A percentile compares a stretch with the other conserved stretches of the same genome.
phyloP scores from a whole-genome alignment of 139 green algal genomes.

The Ettlia oleoabundans region DNA sequence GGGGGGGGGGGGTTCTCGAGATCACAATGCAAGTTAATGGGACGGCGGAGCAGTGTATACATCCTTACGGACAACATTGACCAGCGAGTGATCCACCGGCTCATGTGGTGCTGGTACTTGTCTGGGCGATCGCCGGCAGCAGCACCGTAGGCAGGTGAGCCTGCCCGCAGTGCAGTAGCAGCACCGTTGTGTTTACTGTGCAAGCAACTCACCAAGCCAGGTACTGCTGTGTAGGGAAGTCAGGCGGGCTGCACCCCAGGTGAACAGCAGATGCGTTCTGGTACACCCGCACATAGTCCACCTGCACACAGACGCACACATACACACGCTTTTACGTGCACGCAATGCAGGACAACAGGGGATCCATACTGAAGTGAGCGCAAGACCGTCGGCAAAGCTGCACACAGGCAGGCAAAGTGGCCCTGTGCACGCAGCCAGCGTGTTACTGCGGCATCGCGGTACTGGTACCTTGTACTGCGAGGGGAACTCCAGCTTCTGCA shows the following conservation, averaged over 20 bases:
- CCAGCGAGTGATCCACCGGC: neutral
- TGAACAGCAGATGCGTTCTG: slow-evolving; percentile 39
- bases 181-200: no score
- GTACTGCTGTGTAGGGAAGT: slow-evolving; percentile 50
- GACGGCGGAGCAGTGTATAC: neutral
- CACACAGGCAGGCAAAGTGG: neutral
- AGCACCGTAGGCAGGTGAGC: neutral
- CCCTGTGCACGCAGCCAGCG: neutral
- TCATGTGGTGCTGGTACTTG: no score
- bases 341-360: neutral
- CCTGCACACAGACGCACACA: neutral
- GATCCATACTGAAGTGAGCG: neutral
- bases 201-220: slow-evolving; percentile 40
- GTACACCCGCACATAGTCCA: slow-evolving; percentile 47
- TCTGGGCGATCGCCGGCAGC: neutral
- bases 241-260: slow-evolving; percentile 47
- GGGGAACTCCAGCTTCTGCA: slow-evolving; percentile 41
- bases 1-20: no score
- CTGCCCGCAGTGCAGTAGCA: neutral
- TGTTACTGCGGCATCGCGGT: neutral
- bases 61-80: neutral
- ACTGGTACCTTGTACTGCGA: slow-evolving; percentile 13
- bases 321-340: neutral
- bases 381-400: neutral
- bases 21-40: neutral